Evolutionary conservation across 768 basidiomycete genomes (phyloP).

Genomic region (Phaffia tasmanica): DNA sequence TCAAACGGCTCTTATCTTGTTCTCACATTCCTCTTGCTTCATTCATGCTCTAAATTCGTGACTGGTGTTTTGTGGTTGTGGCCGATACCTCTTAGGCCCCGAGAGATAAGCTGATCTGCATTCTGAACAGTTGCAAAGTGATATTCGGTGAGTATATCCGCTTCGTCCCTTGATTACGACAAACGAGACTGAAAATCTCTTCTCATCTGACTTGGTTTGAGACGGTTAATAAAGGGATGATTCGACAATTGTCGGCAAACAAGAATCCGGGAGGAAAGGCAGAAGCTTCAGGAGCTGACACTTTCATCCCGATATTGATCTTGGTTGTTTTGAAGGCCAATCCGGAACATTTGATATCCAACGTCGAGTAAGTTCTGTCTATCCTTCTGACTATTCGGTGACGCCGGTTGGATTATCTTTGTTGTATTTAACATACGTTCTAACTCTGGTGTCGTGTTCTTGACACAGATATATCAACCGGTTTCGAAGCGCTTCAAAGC

Average conservation of each 20-base stretch:
- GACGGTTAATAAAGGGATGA: slow-evolving; percentile 50
- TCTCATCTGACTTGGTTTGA: background rate
- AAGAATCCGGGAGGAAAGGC: slow-evolving; percentile 38
- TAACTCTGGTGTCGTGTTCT: background rate
- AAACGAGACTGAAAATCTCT: background rate
- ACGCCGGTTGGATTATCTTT: slow-evolving; percentile 31
- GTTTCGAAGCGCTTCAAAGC: slow-evolving; percentile 75
- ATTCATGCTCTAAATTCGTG: background rate
- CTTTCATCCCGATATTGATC: slow-evolving; percentile 88
- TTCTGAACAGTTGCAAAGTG: slow-evolving; percentile 95
- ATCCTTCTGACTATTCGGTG: background rate
- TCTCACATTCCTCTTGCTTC: background rate
- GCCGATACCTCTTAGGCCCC: slow-evolving; percentile 49
- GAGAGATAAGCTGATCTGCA: slow-evolving; percentile 93
- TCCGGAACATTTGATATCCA: slow-evolving; percentile 82
- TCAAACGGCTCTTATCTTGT: background rate
- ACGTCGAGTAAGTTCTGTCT: slow-evolving; percentile 59
- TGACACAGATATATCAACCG: slow-evolving; percentile 75
- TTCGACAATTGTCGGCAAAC: slow-evolving; percentile 67
- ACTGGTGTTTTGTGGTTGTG: background rate
- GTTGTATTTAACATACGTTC: background rate
- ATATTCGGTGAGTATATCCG: slow-evolving; percentile 66
- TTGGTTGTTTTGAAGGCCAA: slow-evolving; percentile 90
- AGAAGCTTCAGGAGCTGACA: slow-evolving; percentile 61
- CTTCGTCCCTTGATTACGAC: background rate